Evolutionary conservation across 2,329 filamentous ascomycete genomes (phyloP).

Genomic region (Fusarium succisae): DNA sequence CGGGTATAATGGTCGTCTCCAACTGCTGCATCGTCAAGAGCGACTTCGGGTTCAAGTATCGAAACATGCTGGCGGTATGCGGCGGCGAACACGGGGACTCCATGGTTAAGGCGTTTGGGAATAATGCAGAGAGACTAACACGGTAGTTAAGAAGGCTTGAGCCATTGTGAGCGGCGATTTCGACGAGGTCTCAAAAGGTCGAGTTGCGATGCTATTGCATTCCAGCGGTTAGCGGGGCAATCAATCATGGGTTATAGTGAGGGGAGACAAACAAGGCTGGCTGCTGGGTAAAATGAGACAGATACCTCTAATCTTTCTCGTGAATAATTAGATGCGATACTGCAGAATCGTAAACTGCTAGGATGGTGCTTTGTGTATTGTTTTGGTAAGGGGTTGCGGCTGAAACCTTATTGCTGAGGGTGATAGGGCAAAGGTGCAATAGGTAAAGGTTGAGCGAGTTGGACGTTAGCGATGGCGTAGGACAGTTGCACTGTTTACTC

Average conservation of each 20-base stretch:
- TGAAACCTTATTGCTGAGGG: conserved; percentile 21
- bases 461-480: conserved; percentile 25
- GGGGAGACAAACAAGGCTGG: conserved; percentile 24
- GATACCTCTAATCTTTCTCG: conserved; percentile 3
- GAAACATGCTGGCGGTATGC: conserved; percentile 41
- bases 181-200: conserved; percentile 21
- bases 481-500: conserved; percentile 42
- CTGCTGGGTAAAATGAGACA: conserved; percentile 26
- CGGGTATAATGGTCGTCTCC: conserved; percentile 46
- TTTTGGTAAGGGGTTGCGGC: conserved; percentile 3
- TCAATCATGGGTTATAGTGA: conserved; percentile 26
- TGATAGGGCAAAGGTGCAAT: conserved; percentile 25
- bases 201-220: conserved; percentile 44
- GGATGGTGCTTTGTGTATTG: conserved; percentile 7
- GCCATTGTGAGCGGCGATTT: conserved; percentile 46
- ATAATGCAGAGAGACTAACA: conserved; percentile 47
- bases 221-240: conserved; percentile 56
- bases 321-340: conserved; percentile 9
- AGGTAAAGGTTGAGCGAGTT: conserved; percentile 5
- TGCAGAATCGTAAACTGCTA: conserved; percentile 14
- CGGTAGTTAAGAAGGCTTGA: conserved; percentile 53
- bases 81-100: conserved; percentile 4
- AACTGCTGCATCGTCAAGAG: conserved; percentile 45
- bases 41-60: conserved; percentile 48
- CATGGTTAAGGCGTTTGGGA: background rate